phyloP scores from a whole-genome alignment of 768 basidiomycete genomes.

The Leccinellum rugosiceps region DNA sequence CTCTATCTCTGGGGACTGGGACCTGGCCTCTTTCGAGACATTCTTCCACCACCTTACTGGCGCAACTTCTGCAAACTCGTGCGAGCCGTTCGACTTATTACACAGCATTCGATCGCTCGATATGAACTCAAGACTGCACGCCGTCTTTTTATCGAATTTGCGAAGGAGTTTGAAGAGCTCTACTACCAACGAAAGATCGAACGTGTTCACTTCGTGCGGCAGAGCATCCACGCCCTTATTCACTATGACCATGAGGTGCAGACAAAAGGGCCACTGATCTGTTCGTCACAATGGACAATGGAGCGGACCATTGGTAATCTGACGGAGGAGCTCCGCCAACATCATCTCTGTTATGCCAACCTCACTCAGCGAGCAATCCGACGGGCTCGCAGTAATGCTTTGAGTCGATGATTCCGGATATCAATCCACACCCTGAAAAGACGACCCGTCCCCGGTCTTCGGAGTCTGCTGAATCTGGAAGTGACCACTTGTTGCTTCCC shows the following conservation, averaged over 20 bases:
- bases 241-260: neutral
- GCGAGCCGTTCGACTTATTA: neutral
- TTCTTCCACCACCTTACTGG: neutral
- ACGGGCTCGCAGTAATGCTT: neutral
- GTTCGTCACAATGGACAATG: slow-evolving; percentile 1
- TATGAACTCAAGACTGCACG: neutral
- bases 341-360: neutral
- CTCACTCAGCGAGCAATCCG: neutral
- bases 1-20: neutral
- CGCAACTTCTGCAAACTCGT: neutral
- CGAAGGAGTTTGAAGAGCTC: neutral
- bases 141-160: neutral
- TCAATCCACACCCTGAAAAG: no score
- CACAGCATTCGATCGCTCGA: neutral
- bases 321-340: neutral
- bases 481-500: no score
- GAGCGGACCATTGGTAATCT: neutral
- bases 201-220: neutral
- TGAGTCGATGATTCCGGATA: neutral
- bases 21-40: neutral
- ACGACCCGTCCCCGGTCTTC: no score
- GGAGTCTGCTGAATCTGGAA: no score
- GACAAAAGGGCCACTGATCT: neutral
- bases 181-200: neutral
- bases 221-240: neutral